Conservation (phyloP, 192 early-diverging fungal species). For the Borealophlyctis nickersoniae region DNA sequence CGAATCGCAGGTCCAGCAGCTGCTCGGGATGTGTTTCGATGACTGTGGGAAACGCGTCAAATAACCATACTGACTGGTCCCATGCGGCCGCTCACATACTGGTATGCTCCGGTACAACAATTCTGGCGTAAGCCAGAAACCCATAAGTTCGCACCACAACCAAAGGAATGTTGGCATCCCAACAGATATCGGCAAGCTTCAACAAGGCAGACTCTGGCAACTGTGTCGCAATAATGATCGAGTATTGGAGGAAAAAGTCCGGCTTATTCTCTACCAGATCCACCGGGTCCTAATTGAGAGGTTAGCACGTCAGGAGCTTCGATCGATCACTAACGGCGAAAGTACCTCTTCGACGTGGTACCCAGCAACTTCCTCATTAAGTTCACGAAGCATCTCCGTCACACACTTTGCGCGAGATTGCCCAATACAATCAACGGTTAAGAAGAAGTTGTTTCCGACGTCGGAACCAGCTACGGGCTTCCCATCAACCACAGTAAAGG, state of each 20-base stretch:
- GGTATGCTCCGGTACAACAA: conserved; percentile 72
- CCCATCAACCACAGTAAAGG: conserved; percentile 81
- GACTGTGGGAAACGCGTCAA: conserved; percentile 49
- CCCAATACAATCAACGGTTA: conserved; percentile 65
- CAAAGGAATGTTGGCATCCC: conserved; percentile 61
- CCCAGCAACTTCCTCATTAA: conserved; percentile 85
- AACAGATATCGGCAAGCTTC: conserved; percentile 62
- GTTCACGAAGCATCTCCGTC: conserved; percentile 66
- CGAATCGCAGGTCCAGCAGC: conserved; percentile 75
- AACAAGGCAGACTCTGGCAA: conserved; percentile 54
- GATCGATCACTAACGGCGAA: too few relatives aligned
- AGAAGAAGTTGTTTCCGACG: conserved; percentile 88
- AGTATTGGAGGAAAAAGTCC: conserved; percentile 64
- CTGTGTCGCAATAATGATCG: conserved; percentile 72
- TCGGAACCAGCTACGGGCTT: conserved; percentile 63
- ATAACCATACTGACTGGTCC: background rate
- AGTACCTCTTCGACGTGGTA: conserved; percentile 55
- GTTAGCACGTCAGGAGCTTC: too few relatives aligned
- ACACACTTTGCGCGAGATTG: conserved; percentile 61
- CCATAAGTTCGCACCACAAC: conserved; percentile 70
- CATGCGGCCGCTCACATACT: conserved; percentile 49
- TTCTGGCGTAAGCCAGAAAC: conserved; percentile 71
- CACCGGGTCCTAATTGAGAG: conserved; percentile 43
- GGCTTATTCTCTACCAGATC: conserved; percentile 46
- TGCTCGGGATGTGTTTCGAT: conserved; percentile 84